A percentile compares a stretch with the other conserved stretches of the same genome.
Conservation (phyloP, 2,329 filamentous ascomycete genomes). For the Xenosphaeropsis pyriputrescens region DNA sequence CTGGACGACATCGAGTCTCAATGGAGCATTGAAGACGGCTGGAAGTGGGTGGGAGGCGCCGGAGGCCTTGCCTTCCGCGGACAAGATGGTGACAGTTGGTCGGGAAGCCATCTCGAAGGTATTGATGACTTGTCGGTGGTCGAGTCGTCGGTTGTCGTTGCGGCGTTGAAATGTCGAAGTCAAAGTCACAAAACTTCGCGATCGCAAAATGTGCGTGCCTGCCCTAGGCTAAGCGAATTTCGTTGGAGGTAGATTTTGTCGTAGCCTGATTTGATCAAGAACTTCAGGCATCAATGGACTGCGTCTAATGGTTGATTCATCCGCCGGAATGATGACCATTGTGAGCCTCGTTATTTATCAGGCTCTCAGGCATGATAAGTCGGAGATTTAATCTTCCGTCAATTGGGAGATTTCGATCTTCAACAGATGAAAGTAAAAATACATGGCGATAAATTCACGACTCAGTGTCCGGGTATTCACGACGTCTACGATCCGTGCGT, state of each 20-base stretch:
- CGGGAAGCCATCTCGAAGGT: conserved; percentile 63
- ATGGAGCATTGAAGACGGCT: conserved; percentile 85
- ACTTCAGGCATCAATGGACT: background rate
- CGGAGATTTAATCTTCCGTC: too few relatives aligned
- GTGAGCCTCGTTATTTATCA: too few relatives aligned
- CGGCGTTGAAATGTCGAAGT: conserved; percentile 1
- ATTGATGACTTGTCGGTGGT: conserved; percentile 14
- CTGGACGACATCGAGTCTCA: conserved; percentile 98
- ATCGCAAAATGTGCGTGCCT: conserved; percentile 1
- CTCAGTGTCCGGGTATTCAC: too few relatives aligned
- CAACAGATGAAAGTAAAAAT: too few relatives aligned
- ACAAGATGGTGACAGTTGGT: conserved; percentile 95
- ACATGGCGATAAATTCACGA: too few relatives aligned
- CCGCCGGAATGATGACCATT: too few relatives aligned
- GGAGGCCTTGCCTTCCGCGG: conserved; percentile 86
- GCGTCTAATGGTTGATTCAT: too few relatives aligned
- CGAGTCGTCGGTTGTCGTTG: conserved; percentile 12
- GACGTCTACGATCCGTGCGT: too few relatives aligned
- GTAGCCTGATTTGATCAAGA: background rate
- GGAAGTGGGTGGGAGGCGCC: conserved; percentile 84
- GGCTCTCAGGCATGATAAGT: too few relatives aligned
- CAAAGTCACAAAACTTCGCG: too few relatives aligned
- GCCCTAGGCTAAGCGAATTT: conserved; percentile 1
- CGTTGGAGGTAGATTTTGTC: background rate
- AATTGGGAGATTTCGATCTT: too few relatives aligned